These are phyloP conservation scores for Geosmithia flava DNA, from an alignment of 2,329 filamentous ascomycete genomes.

Conservation along the genomic window DNA sequence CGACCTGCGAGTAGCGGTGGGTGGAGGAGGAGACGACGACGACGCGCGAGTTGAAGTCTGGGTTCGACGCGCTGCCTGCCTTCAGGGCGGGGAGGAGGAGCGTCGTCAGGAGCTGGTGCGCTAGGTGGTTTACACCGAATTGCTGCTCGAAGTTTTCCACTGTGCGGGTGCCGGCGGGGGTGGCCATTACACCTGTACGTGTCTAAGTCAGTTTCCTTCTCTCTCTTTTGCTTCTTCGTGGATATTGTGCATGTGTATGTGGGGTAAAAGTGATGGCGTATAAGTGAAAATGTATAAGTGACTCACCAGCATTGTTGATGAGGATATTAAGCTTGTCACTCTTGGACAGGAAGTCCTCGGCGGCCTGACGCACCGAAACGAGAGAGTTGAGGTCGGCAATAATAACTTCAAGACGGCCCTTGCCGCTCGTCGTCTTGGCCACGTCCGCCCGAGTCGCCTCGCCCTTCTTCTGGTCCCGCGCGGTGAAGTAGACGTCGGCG, in stretches of 20 bases:
- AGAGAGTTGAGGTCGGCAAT: slow-evolving; percentile 16
- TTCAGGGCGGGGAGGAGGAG: slow-evolving; percentile 29
- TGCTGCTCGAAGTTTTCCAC: slow-evolving; percentile 29
- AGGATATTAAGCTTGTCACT: slow-evolving; percentile 14
- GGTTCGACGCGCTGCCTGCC: slow-evolving; percentile 14
- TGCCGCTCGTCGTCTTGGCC: slow-evolving; percentile 3
- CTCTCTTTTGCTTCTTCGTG: too few relatives aligned
- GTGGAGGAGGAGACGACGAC: slow-evolving; percentile 18
- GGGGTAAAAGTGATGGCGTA: too few relatives aligned
- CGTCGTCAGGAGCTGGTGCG: slow-evolving; percentile 32
- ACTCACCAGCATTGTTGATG: slow-evolving; percentile 32
- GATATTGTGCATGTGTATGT: too few relatives aligned
- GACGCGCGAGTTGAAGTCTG: slow-evolving; percentile 14
- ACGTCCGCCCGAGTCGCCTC: slow-evolving; percentile 10
- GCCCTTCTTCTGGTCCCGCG: slow-evolving; percentile 19
- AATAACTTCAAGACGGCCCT: slow-evolving; percentile 18
- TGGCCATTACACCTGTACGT: slow-evolving; percentile 17
- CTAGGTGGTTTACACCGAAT: slow-evolving; percentile 31
- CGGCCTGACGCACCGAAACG: slow-evolving; percentile 14
- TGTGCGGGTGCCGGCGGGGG: slow-evolving; percentile 5
- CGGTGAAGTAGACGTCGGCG: slow-evolving; percentile 28
- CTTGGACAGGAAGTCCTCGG: slow-evolving; percentile 7
- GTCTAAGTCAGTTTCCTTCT: too few relatives aligned
- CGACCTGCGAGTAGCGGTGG: slow-evolving; percentile 3
- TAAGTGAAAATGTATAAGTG: too few relatives aligned